phyloP scores from a whole-genome alignment of 306 rosid genomes.

The Sicyos baderoa region DNA sequence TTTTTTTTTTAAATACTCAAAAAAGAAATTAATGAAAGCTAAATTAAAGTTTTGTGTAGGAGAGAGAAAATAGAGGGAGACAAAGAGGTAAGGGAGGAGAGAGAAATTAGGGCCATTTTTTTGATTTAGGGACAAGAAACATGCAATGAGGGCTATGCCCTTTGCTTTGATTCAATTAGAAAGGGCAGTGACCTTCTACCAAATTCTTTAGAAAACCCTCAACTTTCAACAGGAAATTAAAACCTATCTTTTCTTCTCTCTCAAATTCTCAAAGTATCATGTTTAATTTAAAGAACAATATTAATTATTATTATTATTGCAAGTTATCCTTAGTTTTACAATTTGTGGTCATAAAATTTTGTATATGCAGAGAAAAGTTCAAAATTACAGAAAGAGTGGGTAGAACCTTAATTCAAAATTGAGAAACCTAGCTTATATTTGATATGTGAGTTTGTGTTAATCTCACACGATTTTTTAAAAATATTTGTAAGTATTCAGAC shows the following conservation, averaged over 20 bases:
- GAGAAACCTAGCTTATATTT: background rate
- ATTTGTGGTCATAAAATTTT: background rate
- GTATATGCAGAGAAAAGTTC: background rate
- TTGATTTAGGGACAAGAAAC: constrained; percentile 4
- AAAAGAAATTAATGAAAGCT: too few species aligned
- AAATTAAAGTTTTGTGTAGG: background rate
- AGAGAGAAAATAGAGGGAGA: constrained; percentile 6
- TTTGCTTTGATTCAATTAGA: constrained; percentile 11
- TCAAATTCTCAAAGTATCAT: background rate
- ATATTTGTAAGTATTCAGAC: too few species aligned
- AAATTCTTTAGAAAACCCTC: constrained; percentile 14
- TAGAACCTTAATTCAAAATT: background rate
- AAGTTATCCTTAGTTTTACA: background rate
- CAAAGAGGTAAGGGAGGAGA: constrained; percentile 20
- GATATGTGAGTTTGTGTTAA: background rate
- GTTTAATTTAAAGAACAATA: background rate
- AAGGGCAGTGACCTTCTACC: constrained; percentile 13
- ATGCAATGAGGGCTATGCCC: constrained; percentile 18
- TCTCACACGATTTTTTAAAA: too few species aligned
- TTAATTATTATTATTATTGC: background rate
- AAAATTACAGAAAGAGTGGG: background rate
- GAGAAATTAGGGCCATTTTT: constrained; percentile 14
- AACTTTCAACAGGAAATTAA: constrained; percentile 10
- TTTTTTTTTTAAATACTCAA: too few species aligned
- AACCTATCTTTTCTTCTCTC: constrained; percentile 9